Evolutionary conservation across 2,329 filamentous ascomycete species (phyloP).

Genomic region (Apiospora koreana): DNA sequence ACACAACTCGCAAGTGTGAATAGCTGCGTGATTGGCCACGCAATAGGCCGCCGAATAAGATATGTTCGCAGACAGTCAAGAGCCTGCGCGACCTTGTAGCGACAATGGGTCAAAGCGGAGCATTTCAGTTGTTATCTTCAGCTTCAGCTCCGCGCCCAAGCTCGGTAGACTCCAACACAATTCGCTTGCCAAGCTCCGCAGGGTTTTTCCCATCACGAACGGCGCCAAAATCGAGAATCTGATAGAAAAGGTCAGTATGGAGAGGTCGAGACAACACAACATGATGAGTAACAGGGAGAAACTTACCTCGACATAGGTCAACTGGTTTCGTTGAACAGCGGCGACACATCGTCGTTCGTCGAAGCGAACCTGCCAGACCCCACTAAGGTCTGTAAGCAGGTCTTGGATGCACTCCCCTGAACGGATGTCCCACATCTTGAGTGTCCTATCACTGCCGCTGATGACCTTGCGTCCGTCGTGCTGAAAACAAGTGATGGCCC

Average conservation of each 20-base stretch:
- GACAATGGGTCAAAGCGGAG: neutral
- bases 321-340: slow-evolving; percentile 86
- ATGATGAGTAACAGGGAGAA: neutral
- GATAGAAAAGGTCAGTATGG: slow-evolving; percentile 25
- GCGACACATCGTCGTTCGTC: slow-evolving; percentile 94
- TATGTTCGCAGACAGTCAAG: neutral
- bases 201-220: slow-evolving; percentile 81
- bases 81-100: neutral
- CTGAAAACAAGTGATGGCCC: slow-evolving; percentile 98
- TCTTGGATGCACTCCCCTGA: slow-evolving; percentile 92
- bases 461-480: slow-evolving; percentile 97
- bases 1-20: neutral
- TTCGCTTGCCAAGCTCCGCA: slow-evolving; percentile 76
- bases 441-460: slow-evolving; percentile 88
- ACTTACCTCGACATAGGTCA: slow-evolving; percentile 94
- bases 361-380: slow-evolving; percentile 99
- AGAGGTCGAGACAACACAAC: neutral
- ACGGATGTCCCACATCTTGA: slow-evolving; percentile 98
- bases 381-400: slow-evolving; percentile 86
- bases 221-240: slow-evolving; percentile 98
- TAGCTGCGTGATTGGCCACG: neutral
- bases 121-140: neutral
- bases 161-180: slow-evolving; percentile 62
- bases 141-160: slow-evolving; percentile 39
- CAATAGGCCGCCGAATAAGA: neutral